Conservation (phyloP, 1,284 basidiomycete genomes). For the Calocybe gambosa region DNA sequence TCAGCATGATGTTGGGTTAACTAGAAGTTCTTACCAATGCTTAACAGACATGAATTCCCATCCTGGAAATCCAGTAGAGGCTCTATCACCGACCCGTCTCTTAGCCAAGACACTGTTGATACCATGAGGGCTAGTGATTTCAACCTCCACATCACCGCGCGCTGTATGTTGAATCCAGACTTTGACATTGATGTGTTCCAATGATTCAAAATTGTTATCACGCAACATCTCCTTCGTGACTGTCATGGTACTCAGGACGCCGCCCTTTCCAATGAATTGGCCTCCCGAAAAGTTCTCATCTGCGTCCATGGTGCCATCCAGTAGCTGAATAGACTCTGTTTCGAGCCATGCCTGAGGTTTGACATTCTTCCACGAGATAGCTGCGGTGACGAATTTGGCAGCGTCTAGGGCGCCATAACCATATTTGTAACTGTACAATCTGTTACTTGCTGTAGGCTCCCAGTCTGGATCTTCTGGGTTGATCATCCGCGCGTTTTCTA, state of each 20-base stretch:
- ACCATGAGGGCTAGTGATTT: slow-evolving; percentile 81
- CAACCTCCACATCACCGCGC: slow-evolving; percentile 92
- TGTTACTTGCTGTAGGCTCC: slow-evolving; percentile 79
- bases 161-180: slow-evolving; percentile 89
- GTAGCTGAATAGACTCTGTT: slow-evolving; percentile 65
- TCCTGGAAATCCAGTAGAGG: slow-evolving; percentile 73
- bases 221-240: slow-evolving; percentile 71
- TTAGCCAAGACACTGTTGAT: slow-evolving; percentile 83
- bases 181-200: slow-evolving; percentile 91
- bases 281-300: slow-evolving; percentile 61
- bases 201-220: slow-evolving; percentile 74
- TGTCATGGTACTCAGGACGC: slow-evolving; percentile 62
- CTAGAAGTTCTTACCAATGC: slow-evolving; percentile 73
- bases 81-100: slow-evolving; percentile 65
- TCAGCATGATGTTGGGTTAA: slow-evolving; percentile 8
- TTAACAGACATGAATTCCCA: slow-evolving; percentile 99
- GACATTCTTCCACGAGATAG: slow-evolving; percentile 80
- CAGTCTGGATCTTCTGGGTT: slow-evolving; percentile 93
- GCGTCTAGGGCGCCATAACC: slow-evolving; percentile 92
- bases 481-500: slow-evolving; percentile 74
- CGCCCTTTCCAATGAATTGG: slow-evolving; percentile 58
- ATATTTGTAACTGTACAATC: slow-evolving; percentile 94
- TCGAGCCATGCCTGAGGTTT: slow-evolving; percentile 94
- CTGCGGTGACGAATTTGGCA: slow-evolving; percentile 76
- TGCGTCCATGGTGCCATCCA: slow-evolving; percentile 54